These are phyloP conservation scores for Mortierella sp. DNA, from an alignment of 371 early-diverging fungal genomes.

Conservation along the genomic window DNA sequence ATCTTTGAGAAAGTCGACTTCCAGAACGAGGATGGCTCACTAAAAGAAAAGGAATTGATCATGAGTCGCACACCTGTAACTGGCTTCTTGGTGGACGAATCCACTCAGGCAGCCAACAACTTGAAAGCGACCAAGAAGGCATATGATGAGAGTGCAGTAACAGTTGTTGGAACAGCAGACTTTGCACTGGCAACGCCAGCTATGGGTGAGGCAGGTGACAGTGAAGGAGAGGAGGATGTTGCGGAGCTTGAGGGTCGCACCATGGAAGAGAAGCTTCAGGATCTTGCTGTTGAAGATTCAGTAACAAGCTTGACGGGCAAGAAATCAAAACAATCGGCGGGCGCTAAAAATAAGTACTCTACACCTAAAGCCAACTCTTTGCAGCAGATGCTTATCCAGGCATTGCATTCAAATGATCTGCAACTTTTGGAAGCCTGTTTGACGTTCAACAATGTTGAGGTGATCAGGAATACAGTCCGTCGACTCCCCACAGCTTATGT, in stretches of 20 bases:
- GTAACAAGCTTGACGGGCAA: conserved; percentile 29
- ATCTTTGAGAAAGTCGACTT: conserved; percentile 77
- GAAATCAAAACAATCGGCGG: conserved; percentile 34
- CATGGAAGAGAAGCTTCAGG: conserved; percentile 59
- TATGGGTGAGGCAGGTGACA: conserved; percentile 18
- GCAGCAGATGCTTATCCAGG: conserved; percentile 81
- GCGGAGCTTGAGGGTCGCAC: conserved; percentile 55
- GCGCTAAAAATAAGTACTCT: conserved; percentile 47
- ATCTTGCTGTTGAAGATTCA: conserved; percentile 48
- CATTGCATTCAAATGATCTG: conserved; percentile 79
- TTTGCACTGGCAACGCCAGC: conserved; percentile 43
- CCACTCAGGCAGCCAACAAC: conserved; percentile 64
- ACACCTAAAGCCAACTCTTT: conserved; percentile 71
- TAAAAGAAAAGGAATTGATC: conserved; percentile 58
- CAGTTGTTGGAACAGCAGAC: conserved; percentile 49
- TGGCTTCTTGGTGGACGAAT: conserved; percentile 68
- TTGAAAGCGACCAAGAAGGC: conserved; percentile 57
- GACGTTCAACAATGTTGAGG: conserved; percentile 67
- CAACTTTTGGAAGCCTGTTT: conserved; percentile 78
- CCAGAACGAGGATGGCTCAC: conserved; percentile 56
- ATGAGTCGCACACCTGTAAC: conserved; percentile 66
- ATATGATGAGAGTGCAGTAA: conserved; percentile 51
- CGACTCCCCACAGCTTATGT: conserved; percentile 78
- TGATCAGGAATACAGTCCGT: conserved; percentile 77
- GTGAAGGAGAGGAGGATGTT: conserved; percentile 28